phyloP scores from a whole-genome alignment of 148 eudicot genomes.

The Cornus controversa region DNA sequence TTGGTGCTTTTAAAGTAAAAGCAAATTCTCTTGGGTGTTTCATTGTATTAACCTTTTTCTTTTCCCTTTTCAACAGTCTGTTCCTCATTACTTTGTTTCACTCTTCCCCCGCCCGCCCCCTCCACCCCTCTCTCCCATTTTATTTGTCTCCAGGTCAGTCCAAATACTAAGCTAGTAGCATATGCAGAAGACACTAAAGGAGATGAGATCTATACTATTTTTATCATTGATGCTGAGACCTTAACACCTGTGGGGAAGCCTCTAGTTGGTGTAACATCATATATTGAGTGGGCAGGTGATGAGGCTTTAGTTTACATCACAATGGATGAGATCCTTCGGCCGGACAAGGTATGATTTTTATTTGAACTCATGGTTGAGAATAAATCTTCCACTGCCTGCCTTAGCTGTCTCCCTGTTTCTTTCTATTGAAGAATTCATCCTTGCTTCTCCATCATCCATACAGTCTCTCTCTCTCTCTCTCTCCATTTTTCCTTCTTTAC shows the following conservation, averaged over 20 bases:
- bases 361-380: background rate
- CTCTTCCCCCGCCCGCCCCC: background rate
- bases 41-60: background rate
- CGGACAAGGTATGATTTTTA: slow-evolving; percentile 67
- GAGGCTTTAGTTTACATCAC: slow-evolving; percentile 71
- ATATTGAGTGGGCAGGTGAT: slow-evolving; percentile 88
- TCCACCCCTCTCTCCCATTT: slow-evolving; percentile 8
- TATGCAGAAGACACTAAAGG: slow-evolving; percentile 96
- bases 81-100: background rate
- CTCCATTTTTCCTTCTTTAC: background rate
- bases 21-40: slow-evolving; percentile 4
- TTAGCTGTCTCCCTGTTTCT: background rate
- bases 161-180: slow-evolving; percentile 78
- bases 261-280: slow-evolving; percentile 56
- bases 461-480: background rate
- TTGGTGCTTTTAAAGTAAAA: slow-evolving; percentile 64
- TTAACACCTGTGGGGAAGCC: slow-evolving; percentile 60
- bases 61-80: background rate
- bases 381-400: background rate
- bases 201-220: slow-evolving; percentile 71
- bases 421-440: background rate
- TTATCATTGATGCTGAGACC: slow-evolving; percentile 68
- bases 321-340: slow-evolving; percentile 81
- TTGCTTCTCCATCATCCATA: too few species aligned
- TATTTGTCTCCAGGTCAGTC: slow-evolving; percentile 57